Conservation (phyloP, 2,329 filamentous ascomycete genomes). For the Exophiala sp. region DNA sequence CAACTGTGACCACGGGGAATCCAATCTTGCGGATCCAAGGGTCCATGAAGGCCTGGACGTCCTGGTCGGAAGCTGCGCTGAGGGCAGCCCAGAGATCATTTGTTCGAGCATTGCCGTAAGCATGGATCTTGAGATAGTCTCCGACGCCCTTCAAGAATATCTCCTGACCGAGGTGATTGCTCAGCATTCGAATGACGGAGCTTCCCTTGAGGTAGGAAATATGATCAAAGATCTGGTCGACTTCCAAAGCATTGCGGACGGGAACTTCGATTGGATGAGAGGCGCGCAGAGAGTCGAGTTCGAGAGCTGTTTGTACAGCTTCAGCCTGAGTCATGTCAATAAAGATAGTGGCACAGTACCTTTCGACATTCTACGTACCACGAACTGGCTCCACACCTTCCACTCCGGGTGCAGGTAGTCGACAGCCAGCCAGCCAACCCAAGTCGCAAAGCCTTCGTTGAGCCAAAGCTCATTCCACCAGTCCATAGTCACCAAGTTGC, state of each 20-base stretch:
- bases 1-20: slow-evolving; percentile 80
- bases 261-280: slow-evolving; percentile 96
- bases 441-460: slow-evolving; percentile 95
- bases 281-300: slow-evolving; percentile 79
- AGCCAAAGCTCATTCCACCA: slow-evolving; percentile 95
- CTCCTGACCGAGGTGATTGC: slow-evolving; percentile 78
- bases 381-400: slow-evolving; percentile 97
- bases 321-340: slow-evolving; percentile 59
- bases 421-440: slow-evolving; percentile 92
- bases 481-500: slow-evolving; percentile 87
- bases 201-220: slow-evolving; percentile 97
- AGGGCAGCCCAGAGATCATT: slow-evolving; percentile 86
- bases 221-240: slow-evolving; percentile 95
- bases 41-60: slow-evolving; percentile 82
- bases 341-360: slow-evolving; percentile 42
- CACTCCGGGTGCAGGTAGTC: slow-evolving; percentile 93
- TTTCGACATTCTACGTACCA: slow-evolving; percentile 56
- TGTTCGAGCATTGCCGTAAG: slow-evolving; percentile 83
- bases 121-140: slow-evolving; percentile 79
- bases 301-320: slow-evolving; percentile 84
- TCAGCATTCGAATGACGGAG: slow-evolving; percentile 94
- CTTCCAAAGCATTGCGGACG: slow-evolving; percentile 85
- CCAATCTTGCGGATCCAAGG: slow-evolving; percentile 95
- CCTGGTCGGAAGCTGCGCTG: slow-evolving; percentile 77
- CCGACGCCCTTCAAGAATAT: slow-evolving; percentile 86